These are phyloP conservation scores for Hermanozyma aechmeae DNA, from an alignment of 805 yeast species.

Conservation along the genomic window DNA sequence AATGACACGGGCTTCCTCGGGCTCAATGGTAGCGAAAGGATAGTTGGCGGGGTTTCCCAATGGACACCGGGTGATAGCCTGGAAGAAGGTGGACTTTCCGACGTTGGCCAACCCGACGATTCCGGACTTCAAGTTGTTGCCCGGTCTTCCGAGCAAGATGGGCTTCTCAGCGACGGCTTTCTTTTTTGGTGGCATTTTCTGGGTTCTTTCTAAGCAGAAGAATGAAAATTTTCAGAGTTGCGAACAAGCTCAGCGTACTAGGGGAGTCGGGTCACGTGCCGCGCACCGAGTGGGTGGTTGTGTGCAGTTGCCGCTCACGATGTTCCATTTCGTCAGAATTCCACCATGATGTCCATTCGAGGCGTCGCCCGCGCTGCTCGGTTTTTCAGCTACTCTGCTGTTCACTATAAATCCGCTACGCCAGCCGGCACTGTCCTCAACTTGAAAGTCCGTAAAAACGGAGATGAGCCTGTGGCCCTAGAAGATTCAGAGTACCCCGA, in stretches of 20 bases:
- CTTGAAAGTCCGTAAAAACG: conserved; percentile 65
- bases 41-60: conserved; percentile 31
- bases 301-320: too few relatives aligned
- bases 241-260: too few relatives aligned
- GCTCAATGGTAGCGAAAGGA: conserved; percentile 72
- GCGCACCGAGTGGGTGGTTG: too few relatives aligned
- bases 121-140: conserved; percentile 31
- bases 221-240: conserved; percentile 10
- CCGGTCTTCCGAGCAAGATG: conserved; percentile 46
- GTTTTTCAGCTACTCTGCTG: too few relatives aligned
- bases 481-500: conserved; percentile 86
- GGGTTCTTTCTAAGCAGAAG: conserved; percentile 1
- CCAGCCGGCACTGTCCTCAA: conserved; percentile 65
- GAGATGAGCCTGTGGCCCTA: conserved; percentile 82
- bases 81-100: conserved; percentile 14
- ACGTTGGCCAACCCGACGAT: conserved; percentile 28
- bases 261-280: too few relatives aligned
- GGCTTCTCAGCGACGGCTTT: conserved; percentile 56
- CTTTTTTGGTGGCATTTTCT: conserved; percentile 72
- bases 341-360: too few relatives aligned
- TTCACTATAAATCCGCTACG: not conserved
- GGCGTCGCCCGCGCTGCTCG: too few relatives aligned
- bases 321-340: too few relatives aligned
- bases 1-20: conserved; percentile 40
- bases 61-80: conserved; percentile 15